These are phyloP conservation scores for Diaporthe citriasiana DNA, from an alignment of 2,329 filamentous ascomycete genomes.

Conservation along the genomic window DNA sequence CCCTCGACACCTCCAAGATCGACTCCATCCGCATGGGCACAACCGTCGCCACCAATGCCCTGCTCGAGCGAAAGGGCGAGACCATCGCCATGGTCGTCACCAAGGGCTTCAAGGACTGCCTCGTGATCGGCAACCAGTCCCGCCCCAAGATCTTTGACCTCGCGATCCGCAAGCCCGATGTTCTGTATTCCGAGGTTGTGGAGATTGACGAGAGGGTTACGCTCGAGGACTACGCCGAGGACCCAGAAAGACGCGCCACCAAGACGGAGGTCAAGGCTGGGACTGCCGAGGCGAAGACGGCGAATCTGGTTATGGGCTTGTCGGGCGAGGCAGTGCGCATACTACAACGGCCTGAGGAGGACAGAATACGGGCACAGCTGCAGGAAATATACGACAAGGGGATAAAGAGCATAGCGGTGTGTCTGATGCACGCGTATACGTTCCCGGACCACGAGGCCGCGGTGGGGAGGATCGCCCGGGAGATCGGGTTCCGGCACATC, in stretches of 20 bases:
- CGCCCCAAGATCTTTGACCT: constrained; percentile 92
- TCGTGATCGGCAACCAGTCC: constrained; percentile 91
- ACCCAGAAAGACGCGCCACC: constrained; percentile 74
- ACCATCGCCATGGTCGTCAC: constrained; percentile 90
- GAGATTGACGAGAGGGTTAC: constrained; percentile 94
- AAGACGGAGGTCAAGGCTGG: constrained; percentile 69
- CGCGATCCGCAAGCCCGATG: constrained; percentile 87
- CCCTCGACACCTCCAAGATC: constrained; percentile 85
- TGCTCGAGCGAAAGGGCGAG: constrained; percentile 92
- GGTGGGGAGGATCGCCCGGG: constrained; percentile 80
- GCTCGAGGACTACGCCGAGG: constrained; percentile 91
- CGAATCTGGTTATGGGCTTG: constrained; percentile 76
- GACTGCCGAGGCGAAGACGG: constrained; percentile 60
- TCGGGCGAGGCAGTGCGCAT: constrained; percentile 83
- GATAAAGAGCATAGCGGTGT: constrained; percentile 87
- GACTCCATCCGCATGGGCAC: constrained; percentile 97
- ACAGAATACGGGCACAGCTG: constrained; percentile 70
- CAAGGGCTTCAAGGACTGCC: constrained; percentile 87
- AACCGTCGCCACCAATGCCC: constrained; percentile 92
- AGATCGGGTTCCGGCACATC: constrained; percentile 87
- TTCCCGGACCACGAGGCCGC: constrained; percentile 88
- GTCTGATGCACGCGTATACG: constrained; percentile 92
- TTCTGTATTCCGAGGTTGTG: constrained; percentile 87
- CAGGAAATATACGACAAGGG: constrained; percentile 78
- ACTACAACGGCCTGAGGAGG: constrained; percentile 71